phyloP scores from a whole-genome alignment of 371 early-diverging fungal species.

The Rhizopus arrhizus region DNA sequence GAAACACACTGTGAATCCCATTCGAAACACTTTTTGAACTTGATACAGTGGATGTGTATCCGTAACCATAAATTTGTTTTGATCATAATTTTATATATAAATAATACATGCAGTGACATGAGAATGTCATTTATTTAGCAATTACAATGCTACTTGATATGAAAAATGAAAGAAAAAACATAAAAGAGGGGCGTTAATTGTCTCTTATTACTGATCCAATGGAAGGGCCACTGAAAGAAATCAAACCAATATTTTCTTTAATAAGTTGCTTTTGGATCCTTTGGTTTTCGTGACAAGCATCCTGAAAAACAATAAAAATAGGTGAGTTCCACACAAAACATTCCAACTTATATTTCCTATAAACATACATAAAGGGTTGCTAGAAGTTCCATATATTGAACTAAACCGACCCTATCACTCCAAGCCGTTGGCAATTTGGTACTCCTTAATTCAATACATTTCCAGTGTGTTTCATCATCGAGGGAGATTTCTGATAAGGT shows the following conservation, averaged over 20 bases:
- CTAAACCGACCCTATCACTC: constrained; percentile 21
- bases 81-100: constrained; percentile 11
- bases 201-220: constrained; percentile 23
- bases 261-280: constrained; percentile 19
- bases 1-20: constrained; percentile 3
- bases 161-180: constrained; percentile 8
- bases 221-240: constrained; percentile 17
- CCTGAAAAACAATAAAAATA: constrained; percentile 15
- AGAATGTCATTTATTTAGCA: constrained; percentile 10
- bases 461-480: constrained; percentile 24
- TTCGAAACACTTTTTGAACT: neutral
- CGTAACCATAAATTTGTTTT: constrained; percentile 8
- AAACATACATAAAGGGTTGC: constrained; percentile 21
- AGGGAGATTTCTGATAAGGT: constrained; percentile 24
- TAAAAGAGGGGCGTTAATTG: constrained; percentile 11
- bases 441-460: constrained; percentile 14
- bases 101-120: constrained; percentile 10
- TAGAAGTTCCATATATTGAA: constrained; percentile 25
- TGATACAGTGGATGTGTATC: constrained; percentile 4
- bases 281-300: constrained; percentile 15
- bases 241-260: constrained; percentile 20
- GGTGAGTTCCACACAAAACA: constrained; percentile 16
- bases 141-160: constrained; percentile 10
- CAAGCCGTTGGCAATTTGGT: constrained; percentile 21
- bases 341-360: constrained; percentile 16